A percentile compares a stretch with the other conserved stretches of the same genome.
These are phyloP conservation scores for Kluyveromyces wickerhamii DNA, from an alignment of 805 yeast genomes.

Conservation along the genomic window DNA sequence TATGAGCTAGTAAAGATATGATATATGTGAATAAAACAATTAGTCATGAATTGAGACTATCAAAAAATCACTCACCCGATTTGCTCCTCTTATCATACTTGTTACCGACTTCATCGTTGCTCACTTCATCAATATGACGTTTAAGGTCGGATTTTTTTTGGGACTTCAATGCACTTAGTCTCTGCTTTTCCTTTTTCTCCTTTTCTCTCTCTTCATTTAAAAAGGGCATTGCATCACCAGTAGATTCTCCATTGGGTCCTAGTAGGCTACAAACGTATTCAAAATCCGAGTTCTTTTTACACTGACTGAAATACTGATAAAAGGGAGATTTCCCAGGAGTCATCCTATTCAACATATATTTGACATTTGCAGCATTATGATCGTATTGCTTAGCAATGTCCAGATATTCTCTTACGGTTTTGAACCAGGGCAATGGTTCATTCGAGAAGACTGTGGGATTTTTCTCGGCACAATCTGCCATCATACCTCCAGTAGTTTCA, in stretches of 20 bases:
- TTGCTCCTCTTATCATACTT: neutral
- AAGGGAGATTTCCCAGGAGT: slow-evolving; percentile 65
- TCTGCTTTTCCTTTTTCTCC: slow-evolving; percentile 13
- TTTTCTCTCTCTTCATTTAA: slow-evolving; percentile 13
- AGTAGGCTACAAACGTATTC: slow-evolving; percentile 16
- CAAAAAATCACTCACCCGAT: too few relatives aligned
- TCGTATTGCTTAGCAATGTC: slow-evolving; percentile 45
- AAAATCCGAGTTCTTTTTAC: slow-evolving; percentile 49
- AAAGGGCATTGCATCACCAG: slow-evolving; percentile 17
- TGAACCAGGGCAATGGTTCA: slow-evolving; percentile 43
- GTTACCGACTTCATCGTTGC: neutral
- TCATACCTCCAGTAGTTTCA: slow-evolving; percentile 78
- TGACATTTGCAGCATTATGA: slow-evolving; percentile 65
- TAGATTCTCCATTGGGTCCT: slow-evolving; percentile 14
- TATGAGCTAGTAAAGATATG: slow-evolving; percentile 5
- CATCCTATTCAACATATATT: slow-evolving; percentile 70
- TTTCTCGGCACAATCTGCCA: slow-evolving; percentile 82
- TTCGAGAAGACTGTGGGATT: slow-evolving; percentile 71
- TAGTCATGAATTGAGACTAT: too few relatives aligned
- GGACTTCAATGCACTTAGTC: slow-evolving; percentile 12
- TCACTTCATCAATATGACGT: slow-evolving; percentile 3
- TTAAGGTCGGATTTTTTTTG: slow-evolving; percentile 6
- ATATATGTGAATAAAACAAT: neutral
- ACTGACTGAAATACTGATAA: slow-evolving; percentile 48
- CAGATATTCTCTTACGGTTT: slow-evolving; percentile 48